Percentiles rank a stretch among this genome's conserved stretches.
Evolutionary conservation across 192 early-diverging fungal species (phyloP).

Genomic region (Gryganskiella cystojenkinii): DNA sequence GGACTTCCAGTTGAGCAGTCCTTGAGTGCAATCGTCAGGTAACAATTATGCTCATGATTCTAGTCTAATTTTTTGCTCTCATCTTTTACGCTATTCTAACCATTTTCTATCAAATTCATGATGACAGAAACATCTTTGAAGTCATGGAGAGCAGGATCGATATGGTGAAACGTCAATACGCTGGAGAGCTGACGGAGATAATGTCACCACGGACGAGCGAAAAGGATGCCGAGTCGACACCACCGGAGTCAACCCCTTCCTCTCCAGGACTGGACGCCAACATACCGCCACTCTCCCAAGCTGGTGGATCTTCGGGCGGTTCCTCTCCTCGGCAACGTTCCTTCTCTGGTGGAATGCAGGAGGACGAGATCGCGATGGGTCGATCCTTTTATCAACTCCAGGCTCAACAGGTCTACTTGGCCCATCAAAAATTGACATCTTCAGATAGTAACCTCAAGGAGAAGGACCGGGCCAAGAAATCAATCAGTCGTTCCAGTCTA

Average conservation of each 20-base stretch:
- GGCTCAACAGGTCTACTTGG: slow-evolving; percentile 35
- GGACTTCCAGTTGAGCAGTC: slow-evolving; percentile 20
- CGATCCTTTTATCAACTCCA: slow-evolving; percentile 45
- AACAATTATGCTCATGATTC: too few relatives aligned
- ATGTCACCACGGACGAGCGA: slow-evolving; percentile 30
- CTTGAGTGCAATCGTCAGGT: slow-evolving; percentile 33
- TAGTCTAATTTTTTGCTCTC: too few relatives aligned
- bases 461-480: slow-evolving; percentile 37
- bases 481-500: slow-evolving; percentile 34
- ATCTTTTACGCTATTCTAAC: too few relatives aligned
- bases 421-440: slow-evolving; percentile 24
- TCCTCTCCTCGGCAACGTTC: slow-evolving; percentile 15
- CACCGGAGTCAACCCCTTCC: slow-evolving; percentile 21
- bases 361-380: slow-evolving; percentile 30
- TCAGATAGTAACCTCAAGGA: slow-evolving; percentile 9
- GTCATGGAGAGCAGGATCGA: slow-evolving; percentile 50
- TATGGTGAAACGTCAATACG: slow-evolving; percentile 47
- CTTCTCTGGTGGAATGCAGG: slow-evolving; percentile 17
- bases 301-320: slow-evolving; percentile 9
- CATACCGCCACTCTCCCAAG: not conserved
- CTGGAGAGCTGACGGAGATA: slow-evolving; percentile 28
- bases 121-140: slow-evolving; percentile 50
- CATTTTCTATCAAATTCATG: too few relatives aligned
- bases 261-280: slow-evolving; percentile 17
- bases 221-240: slow-evolving; percentile 14